Percentiles rank a stretch among this genome's conserved stretches.
Evolutionary conservation across 2,329 filamentous ascomycete genomes (phyloP).

Genomic region (Colletotrichum liaoningense): DNA sequence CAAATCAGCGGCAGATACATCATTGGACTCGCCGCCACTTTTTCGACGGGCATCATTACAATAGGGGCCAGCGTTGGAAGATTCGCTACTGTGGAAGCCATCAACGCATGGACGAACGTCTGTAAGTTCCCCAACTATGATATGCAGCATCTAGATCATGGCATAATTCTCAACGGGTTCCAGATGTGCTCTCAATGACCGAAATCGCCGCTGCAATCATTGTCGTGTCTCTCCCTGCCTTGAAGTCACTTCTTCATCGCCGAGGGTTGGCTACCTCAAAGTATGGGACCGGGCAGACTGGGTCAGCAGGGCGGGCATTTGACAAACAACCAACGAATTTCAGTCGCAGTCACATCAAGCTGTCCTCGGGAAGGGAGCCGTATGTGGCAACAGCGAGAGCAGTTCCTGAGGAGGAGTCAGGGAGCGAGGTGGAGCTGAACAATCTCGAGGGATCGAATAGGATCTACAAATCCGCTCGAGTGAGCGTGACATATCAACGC

Average conservation of each 20-base stretch:
- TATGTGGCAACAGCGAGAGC: conserved; percentile 31
- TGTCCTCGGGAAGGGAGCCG: conserved; percentile 37
- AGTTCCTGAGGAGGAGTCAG: conserved; percentile 32
- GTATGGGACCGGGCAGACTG: conserved; percentile 20
- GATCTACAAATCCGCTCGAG: conserved; percentile 38
- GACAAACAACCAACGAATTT: conserved; percentile 23
- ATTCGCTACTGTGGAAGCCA: conserved; percentile 37
- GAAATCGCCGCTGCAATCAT: conserved; percentile 39
- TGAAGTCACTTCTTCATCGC: conserved; percentile 38
- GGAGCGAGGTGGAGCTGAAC: conserved; percentile 39
- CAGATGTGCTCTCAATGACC: conserved; percentile 39
- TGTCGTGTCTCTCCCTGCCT: conserved; percentile 37
- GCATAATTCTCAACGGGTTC: not conserved
- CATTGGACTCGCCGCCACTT: conserved; percentile 36
- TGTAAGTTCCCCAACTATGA: conserved; percentile 26
- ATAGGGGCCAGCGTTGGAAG: conserved; percentile 39
- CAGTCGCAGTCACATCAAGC: conserved; percentile 35
- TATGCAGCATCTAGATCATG: too few species aligned
- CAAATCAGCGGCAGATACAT: conserved; percentile 38
- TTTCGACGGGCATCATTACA: conserved; percentile 38
- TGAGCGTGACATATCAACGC: conserved; percentile 37
- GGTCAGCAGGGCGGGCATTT: conserved; percentile 16
- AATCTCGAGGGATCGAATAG: conserved; percentile 28
- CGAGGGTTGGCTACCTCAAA: conserved; percentile 28
- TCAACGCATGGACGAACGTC: conserved; percentile 39